Evolutionary conservation across 805 yeast species (phyloP), one percentile per base, ranked within the genome.

Genomic region (Myxozyma monticola): DNA sequence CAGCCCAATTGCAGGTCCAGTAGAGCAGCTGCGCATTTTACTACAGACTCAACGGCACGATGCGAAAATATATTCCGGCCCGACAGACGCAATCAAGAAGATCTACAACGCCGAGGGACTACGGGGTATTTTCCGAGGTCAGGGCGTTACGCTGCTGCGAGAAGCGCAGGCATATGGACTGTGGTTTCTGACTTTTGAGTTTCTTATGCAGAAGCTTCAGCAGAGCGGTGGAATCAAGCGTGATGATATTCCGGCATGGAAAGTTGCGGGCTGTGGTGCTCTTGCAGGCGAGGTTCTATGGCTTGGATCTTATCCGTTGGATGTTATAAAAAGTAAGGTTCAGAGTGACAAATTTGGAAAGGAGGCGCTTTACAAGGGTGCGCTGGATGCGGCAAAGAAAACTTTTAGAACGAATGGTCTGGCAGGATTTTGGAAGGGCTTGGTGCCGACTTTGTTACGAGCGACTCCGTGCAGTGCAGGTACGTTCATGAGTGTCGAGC

Each of bases 381-480:
- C 86, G 31, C 38, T 76, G 12, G 78, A 78, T 50, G 95, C 88
- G 21, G 71, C 79, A 15, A 76, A 66, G 49, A 73, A 75, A 49
- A 75, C 88, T 18, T 76, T 67, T 63, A 68, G 67, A 37, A 72
- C 74, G n/a, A 74, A 75, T 42, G 97, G 98, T 21, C 51, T 80
- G 21, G 75, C 76, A 54, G 96, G 95, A 0, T 85, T 91, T 64
- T 86, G 87, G 71, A 84, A 83, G 70, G 99, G 99, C 1, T 88
- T 93, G 65, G 69, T 81, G 17, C 97, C 98, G 35, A 90, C 98
- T 0, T 80, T 93, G 57, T 72, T 93, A 57, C 83, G 99, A 71
- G 98, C 99, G 40, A 96, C 96, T 2, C 99, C 99, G 0, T 98
- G 95, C 8, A 93, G 93, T 67, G 99, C 96, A 30, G 96, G 95